These are phyloP conservation scores for Spongospora subterranea DNA, from an alignment of 208 protist species.

Conservation along the genomic window DNA sequence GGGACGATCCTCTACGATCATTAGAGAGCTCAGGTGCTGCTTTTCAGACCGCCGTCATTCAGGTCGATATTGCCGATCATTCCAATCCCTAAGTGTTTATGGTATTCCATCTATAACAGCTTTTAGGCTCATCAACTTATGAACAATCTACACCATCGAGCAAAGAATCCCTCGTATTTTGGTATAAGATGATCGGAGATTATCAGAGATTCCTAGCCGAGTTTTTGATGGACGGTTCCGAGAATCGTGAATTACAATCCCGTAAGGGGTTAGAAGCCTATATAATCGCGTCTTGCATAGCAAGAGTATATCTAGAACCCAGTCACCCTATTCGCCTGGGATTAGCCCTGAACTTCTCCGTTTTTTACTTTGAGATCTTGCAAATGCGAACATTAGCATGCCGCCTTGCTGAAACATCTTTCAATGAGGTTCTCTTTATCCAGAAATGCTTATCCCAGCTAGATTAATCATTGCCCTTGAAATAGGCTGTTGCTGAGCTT, in stretches of 20 bases:
- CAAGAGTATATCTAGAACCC: neutral
- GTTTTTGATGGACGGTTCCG: slow-evolving; percentile 41
- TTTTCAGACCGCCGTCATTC: neutral
- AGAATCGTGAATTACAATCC: neutral
- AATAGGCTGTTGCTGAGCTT: slow-evolving; percentile 9
- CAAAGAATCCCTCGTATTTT: slow-evolving; percentile 54
- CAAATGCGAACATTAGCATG: slow-evolving; percentile 31
- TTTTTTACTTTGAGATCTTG: slow-evolving; percentile 52
- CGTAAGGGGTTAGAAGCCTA: slow-evolving; percentile 36
- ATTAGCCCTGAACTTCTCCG: slow-evolving; percentile 24
- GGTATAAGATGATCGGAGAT: slow-evolving; percentile 51
- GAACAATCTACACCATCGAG: neutral
- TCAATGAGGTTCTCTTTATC: slow-evolving; percentile 32
- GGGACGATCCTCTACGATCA: neutral
- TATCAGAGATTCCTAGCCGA: slow-evolving; percentile 37
- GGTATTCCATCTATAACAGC: neutral
- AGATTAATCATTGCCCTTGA: neutral
- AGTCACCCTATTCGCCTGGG: slow-evolving; percentile 2
- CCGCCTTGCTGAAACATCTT: slow-evolving; percentile 32
- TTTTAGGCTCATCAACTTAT: neutral
- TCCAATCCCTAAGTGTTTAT: neutral
- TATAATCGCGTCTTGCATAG: neutral
- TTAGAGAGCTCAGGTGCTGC: neutral
- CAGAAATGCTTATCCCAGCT: neutral
- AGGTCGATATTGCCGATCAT: neutral